phyloP scores from a whole-genome alignment of 148 eudicot species.

The Drosera capensis region DNA sequence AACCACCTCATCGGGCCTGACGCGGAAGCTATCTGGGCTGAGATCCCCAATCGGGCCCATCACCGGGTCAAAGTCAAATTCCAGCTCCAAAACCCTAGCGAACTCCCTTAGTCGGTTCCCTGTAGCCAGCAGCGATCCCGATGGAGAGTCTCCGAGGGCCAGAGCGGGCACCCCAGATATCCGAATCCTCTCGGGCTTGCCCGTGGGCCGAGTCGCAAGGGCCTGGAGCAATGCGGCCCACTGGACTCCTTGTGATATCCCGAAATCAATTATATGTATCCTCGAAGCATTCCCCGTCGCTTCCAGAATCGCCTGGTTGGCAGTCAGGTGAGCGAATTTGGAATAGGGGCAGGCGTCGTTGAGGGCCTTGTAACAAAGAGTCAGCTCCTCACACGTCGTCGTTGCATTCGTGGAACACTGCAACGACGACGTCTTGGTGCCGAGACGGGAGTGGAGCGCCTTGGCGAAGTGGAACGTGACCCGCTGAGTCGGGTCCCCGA shows the following conservation, averaged over 20 bases:
- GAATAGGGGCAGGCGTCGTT: conserved; percentile 86
- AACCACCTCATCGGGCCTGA: conserved; percentile 45
- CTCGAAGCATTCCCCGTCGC: conserved; percentile 34
- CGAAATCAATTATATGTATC: conserved; percentile 85
- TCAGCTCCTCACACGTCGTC: conserved; percentile 42
- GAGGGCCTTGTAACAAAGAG: conserved; percentile 51
- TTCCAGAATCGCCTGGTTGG: conserved; percentile 89
- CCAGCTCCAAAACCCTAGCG: conserved; percentile 41
- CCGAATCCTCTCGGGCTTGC: conserved; percentile 53
- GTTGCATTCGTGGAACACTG: conserved; percentile 2
- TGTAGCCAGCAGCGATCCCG: conserved; percentile 31
- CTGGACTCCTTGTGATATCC: conserved; percentile 82
- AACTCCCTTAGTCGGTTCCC: conserved; percentile 71
- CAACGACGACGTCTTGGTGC: conserved; percentile 8
- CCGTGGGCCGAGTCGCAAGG: conserved; percentile 69
- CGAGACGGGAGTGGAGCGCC: conserved; percentile 38
- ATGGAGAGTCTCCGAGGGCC: conserved; percentile 35
- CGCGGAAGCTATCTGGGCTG: conserved; percentile 31
- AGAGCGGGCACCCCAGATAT: conserved; percentile 83
- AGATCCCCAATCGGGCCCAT: conserved; percentile 34
- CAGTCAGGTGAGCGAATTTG: conserved; percentile 80
- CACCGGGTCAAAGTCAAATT: conserved; percentile 57
- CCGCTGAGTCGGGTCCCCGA: conserved; percentile 58
- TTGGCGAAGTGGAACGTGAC: conserved; percentile 45
- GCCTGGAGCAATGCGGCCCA: conserved; percentile 93